Conservation (phyloP, 805 yeast genomes). For the Starmera pachycereana region DNA sequence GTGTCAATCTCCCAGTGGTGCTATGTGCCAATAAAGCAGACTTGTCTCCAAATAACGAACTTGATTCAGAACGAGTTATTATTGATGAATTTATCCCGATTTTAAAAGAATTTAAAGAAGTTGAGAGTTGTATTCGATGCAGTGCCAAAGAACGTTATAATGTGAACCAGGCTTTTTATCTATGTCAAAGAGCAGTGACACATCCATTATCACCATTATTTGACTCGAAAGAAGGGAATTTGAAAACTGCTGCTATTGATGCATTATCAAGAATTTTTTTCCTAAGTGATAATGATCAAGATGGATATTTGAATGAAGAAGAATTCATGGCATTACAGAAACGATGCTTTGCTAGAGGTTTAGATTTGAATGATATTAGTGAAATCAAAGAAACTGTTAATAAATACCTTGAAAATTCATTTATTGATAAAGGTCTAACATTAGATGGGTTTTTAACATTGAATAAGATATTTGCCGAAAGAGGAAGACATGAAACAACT, state of each 20-base stretch:
- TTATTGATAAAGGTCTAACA: constrained; percentile 44
- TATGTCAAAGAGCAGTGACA: constrained; percentile 88
- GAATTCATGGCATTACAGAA: constrained; percentile 65
- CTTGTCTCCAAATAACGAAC: constrained; percentile 16
- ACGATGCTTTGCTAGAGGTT: constrained; percentile 58
- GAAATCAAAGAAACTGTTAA: constrained; percentile 30
- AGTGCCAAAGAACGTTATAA: constrained; percentile 79
- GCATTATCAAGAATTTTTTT: constrained; percentile 80
- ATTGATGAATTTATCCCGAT: constrained; percentile 81
- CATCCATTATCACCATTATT: constrained; percentile 89
- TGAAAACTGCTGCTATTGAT: constrained; percentile 65
- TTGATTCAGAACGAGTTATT: constrained; percentile 36
- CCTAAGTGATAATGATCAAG: constrained; percentile 83
- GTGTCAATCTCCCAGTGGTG: constrained; percentile 89
- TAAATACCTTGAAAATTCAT: constrained; percentile 21
- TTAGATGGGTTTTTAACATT: constrained; percentile 67
- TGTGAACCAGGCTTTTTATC: constrained; percentile 83
- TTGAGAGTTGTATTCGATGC: constrained; percentile 83
- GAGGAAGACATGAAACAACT: constrained; percentile 91
- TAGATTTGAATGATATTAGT: constrained; percentile 40
- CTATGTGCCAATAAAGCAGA: constrained; percentile 80
- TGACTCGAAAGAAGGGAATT: constrained; percentile 78
- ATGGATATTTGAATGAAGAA: constrained; percentile 61
- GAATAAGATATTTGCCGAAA: constrained; percentile 76
- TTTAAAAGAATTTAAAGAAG: constrained; percentile 84